phyloP scores from a whole-genome alignment of 2,329 filamentous ascomycete species.

The Colletotrichum sansevieriae region DNA sequence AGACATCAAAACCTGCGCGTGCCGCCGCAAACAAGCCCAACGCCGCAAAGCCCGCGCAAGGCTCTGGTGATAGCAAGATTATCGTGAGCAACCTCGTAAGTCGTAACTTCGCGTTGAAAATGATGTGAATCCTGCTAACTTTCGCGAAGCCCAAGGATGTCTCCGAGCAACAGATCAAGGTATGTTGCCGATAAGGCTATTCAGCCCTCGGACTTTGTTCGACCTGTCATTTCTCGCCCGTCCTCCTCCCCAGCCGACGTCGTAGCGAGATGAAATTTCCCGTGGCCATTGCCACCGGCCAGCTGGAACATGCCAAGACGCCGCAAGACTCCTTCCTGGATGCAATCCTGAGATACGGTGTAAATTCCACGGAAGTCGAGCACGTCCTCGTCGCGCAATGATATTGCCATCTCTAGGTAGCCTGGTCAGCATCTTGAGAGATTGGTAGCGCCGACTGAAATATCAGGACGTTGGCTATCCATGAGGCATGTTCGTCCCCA shows the following conservation, averaged over 20 bases:
- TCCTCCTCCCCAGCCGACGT: slow-evolving; percentile 51
- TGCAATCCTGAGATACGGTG: slow-evolving; percentile 50
- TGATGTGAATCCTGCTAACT: slow-evolving; percentile 59
- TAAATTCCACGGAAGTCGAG: slow-evolving; percentile 67
- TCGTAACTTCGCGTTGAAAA: slow-evolving; percentile 1
- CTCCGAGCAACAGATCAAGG: slow-evolving; percentile 98
- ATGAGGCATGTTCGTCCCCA: slow-evolving; percentile 33
- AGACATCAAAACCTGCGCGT: slow-evolving; percentile 75
- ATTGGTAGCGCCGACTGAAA: slow-evolving; percentile 44
- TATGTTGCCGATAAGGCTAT: slow-evolving; percentile 94
- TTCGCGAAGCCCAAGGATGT: slow-evolving; percentile 87
- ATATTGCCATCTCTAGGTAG: slow-evolving; percentile 56
- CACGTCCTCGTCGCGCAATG: slow-evolving; percentile 65
- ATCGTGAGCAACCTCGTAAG: slow-evolving; percentile 98
- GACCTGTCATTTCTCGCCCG: slow-evolving; percentile 63
- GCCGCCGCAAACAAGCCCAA: slow-evolving; percentile 70
- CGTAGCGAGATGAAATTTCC: slow-evolving; percentile 36
- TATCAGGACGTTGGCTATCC: slow-evolving; percentile 44
- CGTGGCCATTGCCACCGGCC: slow-evolving; percentile 36
- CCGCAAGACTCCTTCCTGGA: slow-evolving; percentile 49
- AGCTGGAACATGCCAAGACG: slow-evolving; percentile 34
- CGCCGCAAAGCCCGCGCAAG: slow-evolving; percentile 73
- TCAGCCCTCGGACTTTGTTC: slow-evolving; percentile 78
- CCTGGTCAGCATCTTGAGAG: slow-evolving; percentile 65
- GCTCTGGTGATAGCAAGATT: slow-evolving; percentile 88